phyloP scores from a whole-genome alignment of 1,284 basidiomycete genomes.

The Neotropicomus parvogracilis region DNA sequence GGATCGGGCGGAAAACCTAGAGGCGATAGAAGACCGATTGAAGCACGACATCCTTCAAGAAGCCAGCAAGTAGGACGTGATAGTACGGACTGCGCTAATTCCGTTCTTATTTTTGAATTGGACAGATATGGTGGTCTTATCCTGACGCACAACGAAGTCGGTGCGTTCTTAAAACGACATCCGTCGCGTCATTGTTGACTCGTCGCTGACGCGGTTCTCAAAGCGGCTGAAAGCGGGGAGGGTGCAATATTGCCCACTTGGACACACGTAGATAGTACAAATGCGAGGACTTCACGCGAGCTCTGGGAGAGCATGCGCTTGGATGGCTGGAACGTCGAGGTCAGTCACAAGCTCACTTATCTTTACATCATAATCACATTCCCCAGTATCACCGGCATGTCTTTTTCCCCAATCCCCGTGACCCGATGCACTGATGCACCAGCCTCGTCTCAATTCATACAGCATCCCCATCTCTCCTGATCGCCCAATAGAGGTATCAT shows the following conservation, averaged over 20 bases:
- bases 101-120: slow-evolving; percentile 6
- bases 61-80: slow-evolving; percentile 57
- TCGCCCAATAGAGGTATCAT: slow-evolving; percentile 72
- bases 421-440: slow-evolving; percentile 6
- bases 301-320: slow-evolving; percentile 78
- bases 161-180: slow-evolving; percentile 35
- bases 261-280: slow-evolving; percentile 85
- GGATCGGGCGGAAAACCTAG: slow-evolving; percentile 91
- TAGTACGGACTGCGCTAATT: neutral
- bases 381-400: slow-evolving; percentile 60
- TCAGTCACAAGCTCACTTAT: slow-evolving; percentile 25
- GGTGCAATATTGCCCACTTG: slow-evolving; percentile 90
- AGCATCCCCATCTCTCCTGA: slow-evolving; percentile 94
- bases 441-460: slow-evolving; percentile 6
- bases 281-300: slow-evolving; percentile 86
- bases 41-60: slow-evolving; percentile 95
- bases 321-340: slow-evolving; percentile 89
- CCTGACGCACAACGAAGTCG: slow-evolving; percentile 89
- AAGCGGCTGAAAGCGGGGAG: slow-evolving; percentile 66
- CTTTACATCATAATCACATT: slow-evolving; percentile 10
- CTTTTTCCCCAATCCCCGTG: slow-evolving; percentile 1
- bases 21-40: slow-evolving; percentile 89
- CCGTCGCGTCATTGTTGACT: neutral
- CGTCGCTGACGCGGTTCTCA: neutral
- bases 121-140: slow-evolving; percentile 84